phyloP scores from a whole-genome alignment of 176 grass and related monocot genomes.

The Carex cristatella region DNA sequence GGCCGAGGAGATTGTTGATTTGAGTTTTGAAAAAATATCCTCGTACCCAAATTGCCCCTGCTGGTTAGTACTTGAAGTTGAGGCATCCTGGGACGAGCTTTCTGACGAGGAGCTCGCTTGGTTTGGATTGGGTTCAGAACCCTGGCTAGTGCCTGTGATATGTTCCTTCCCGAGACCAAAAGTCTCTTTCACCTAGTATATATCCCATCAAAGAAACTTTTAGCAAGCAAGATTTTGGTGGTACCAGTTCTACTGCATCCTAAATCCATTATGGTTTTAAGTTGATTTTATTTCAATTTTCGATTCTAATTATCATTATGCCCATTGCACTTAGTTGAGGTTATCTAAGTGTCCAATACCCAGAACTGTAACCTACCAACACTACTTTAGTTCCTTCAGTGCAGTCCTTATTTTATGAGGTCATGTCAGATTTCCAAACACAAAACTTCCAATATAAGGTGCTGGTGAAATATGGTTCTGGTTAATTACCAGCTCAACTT shows the following conservation, averaged over 20 bases:
- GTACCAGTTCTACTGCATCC: constrained; percentile 5
- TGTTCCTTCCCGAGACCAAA: constrained; percentile 19
- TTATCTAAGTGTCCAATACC: not conserved
- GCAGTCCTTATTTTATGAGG: not conserved
- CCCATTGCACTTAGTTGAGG: not conserved
- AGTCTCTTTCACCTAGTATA: constrained; percentile 24
- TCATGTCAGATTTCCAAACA: not conserved
- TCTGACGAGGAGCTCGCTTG: not conserved
- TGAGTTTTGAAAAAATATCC: constrained; percentile 16
- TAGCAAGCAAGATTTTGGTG: not conserved
- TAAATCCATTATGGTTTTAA: not conserved
- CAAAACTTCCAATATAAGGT: not conserved
- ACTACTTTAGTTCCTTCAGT: not conserved
- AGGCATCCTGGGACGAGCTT: not conserved
- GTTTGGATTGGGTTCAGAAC: constrained; percentile 15
- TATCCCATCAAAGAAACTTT: not conserved
- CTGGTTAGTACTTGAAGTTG: not conserved
- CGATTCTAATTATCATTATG: not conserved
- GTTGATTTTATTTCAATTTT: not conserved
- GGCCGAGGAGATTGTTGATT: constrained; percentile 23
- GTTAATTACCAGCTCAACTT: not conserved
- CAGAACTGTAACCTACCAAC: not conserved
- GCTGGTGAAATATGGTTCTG: not conserved
- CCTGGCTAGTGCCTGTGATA: not conserved
- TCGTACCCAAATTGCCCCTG: constrained; percentile 13